A percentile compares a stretch with the other conserved stretches of the same genome.
phyloP scores from a whole-genome alignment of 495 filamentous ascomycete species.

The Parachaetomium inaequale region DNA sequence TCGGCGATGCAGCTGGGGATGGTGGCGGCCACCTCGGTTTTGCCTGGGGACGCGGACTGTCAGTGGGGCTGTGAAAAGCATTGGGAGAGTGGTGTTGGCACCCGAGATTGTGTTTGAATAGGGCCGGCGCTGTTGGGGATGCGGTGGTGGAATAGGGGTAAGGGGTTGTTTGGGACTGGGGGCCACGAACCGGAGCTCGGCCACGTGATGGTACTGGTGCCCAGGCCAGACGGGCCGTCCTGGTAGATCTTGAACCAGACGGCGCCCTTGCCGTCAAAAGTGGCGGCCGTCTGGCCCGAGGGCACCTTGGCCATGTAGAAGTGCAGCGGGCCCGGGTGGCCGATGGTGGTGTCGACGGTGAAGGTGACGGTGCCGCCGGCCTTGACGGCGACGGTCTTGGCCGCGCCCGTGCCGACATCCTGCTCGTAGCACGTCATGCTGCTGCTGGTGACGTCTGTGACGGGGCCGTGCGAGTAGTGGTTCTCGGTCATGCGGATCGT shows the following conservation, averaged over 20 bases:
- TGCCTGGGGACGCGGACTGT: conserved; percentile 21
- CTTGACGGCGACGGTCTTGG: conserved; percentile 38
- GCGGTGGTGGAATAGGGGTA: no score
- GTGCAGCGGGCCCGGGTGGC: conserved; percentile 43
- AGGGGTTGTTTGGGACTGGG: background rate
- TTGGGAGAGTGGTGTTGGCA: background rate
- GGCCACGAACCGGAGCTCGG: conserved; percentile 37
- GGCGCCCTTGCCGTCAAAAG: conserved; percentile 48
- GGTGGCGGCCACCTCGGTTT: conserved; percentile 37
- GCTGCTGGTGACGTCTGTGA: conserved; percentile 39
- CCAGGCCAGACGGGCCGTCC: conserved; percentile 38
- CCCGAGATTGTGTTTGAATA: no score
- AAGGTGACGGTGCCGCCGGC: conserved; percentile 44
- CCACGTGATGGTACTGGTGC: conserved; percentile 41
- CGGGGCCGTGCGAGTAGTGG: conserved; percentile 36
- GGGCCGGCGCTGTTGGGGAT: no score
- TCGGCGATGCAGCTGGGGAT: conserved; percentile 47
- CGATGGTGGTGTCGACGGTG: conserved; percentile 44
- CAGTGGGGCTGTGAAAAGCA: background rate
- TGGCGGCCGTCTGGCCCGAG: conserved; percentile 40
- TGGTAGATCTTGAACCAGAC: conserved; percentile 55
- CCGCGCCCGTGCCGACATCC: conserved; percentile 21
- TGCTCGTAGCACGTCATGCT: conserved; percentile 44
- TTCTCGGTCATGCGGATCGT: conserved; percentile 49
- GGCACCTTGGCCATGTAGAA: conserved; percentile 52